Conservation (phyloP, 208 protist genomes). For the Trypanosoma theileri region DNA sequence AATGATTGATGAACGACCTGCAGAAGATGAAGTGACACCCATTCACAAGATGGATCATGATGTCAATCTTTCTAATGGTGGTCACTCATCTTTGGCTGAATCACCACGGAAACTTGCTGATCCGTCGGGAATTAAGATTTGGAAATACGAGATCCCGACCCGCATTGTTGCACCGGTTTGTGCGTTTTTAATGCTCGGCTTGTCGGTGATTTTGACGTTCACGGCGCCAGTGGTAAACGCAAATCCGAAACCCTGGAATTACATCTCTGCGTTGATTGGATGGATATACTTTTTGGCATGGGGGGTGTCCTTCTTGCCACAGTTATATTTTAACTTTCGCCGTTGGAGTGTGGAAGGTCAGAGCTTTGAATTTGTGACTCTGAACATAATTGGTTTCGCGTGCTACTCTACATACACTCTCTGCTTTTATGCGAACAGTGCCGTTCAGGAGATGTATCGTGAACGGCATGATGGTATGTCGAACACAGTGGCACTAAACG, state of each 20-base stretch:
- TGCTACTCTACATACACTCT: constrained; percentile 59
- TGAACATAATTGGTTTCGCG: constrained; percentile 65
- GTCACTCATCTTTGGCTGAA: too few species aligned
- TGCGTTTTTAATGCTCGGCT: neutral
- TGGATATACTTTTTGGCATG: constrained; percentile 77
- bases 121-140: constrained; percentile 8
- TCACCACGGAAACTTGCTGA: neutral
- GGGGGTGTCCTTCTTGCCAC: constrained; percentile 72
- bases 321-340: constrained; percentile 52
- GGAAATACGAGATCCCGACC: constrained; percentile 6
- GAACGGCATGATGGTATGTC: constrained; percentile 19
- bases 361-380: constrained; percentile 65
- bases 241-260: constrained; percentile 33
- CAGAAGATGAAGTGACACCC: too few species aligned
- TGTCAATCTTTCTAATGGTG: too few species aligned
- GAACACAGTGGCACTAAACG: constrained; percentile 62
- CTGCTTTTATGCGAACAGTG: constrained; percentile 37
- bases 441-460: constrained; percentile 46
- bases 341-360: constrained; percentile 57
- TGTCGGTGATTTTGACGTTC: constrained; percentile 24
- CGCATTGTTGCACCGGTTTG: neutral
- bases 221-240: constrained; percentile 7
- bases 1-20: too few species aligned
- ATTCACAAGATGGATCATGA: too few species aligned
- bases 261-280: constrained; percentile 44